These are phyloP conservation scores for Hypsizygus marmoreus DNA, from an alignment of 768 basidiomycete genomes.

Conservation along the genomic window DNA sequence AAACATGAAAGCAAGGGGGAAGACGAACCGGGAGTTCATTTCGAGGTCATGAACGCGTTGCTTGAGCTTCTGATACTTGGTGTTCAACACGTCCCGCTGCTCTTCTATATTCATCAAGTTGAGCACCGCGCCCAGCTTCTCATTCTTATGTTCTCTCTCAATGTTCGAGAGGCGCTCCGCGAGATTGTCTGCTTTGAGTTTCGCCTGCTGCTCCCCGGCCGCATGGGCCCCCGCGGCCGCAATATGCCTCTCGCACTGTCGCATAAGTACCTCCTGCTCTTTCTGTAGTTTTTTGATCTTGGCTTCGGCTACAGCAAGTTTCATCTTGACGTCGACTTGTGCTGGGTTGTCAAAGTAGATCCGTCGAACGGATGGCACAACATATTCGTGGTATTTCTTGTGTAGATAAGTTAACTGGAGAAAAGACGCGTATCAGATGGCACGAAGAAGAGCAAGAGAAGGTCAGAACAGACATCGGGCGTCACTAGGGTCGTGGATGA, in stretches of 20 bases:
- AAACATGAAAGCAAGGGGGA: neutral
- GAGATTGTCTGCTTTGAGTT: slow-evolving; percentile 19
- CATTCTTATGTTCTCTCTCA: neutral
- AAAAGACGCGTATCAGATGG: neutral
- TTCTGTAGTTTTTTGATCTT: slow-evolving; percentile 39
- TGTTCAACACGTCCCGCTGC: slow-evolving; percentile 7
- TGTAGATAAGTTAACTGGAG: slow-evolving; percentile 39
- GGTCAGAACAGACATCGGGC: slow-evolving; percentile 40
- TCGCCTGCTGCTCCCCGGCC: slow-evolving; percentile 28
- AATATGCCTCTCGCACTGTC: slow-evolving; percentile 43
- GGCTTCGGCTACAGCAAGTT: slow-evolving; percentile 37
- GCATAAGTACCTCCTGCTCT: slow-evolving; percentile 45
- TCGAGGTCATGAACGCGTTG: slow-evolving; percentile 13
- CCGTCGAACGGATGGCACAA: slow-evolving; percentile 47
- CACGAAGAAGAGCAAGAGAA: neutral
- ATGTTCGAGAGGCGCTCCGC: slow-evolving; percentile 3
- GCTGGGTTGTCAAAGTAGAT: slow-evolving; percentile 46
- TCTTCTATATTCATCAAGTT: slow-evolving; percentile 17
- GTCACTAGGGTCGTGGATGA: slow-evolving; percentile 31
- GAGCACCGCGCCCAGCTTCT: slow-evolving; percentile 19
- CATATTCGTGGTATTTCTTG: slow-evolving; percentile 49
- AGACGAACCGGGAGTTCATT: slow-evolving; percentile 5
- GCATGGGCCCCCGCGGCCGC: slow-evolving; percentile 32
- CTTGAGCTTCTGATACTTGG: slow-evolving; percentile 24
- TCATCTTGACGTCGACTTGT: slow-evolving; percentile 26